Percentiles rank a stretch among this genome's conserved stretches.
Conservation (phyloP, 306 rosid species). For the Bauhinia variegata region DNA sequence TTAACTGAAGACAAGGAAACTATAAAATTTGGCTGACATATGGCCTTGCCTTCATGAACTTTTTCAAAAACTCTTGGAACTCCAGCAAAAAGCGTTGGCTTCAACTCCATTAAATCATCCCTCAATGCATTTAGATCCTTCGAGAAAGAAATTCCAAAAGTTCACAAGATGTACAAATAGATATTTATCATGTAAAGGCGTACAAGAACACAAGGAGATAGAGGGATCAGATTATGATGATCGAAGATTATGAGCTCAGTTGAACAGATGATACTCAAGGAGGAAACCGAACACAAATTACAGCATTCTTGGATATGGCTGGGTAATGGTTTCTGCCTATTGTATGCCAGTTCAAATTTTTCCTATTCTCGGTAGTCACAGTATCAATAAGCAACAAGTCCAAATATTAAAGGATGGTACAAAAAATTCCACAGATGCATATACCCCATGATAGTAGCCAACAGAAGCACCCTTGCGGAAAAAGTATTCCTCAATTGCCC, state of each 20-base stretch:
- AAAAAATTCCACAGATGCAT: constrained; percentile 21
- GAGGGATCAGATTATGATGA: no score
- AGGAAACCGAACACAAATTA: no score
- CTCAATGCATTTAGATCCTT: constrained; percentile 75
- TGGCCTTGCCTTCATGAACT: constrained; percentile 67
- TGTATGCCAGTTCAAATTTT: no score
- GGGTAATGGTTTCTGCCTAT: no score
- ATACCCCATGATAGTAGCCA: constrained; percentile 93
- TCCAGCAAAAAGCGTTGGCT: constrained; percentile 80
- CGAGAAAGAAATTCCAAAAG: constrained; percentile 31
- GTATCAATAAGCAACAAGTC: no score
- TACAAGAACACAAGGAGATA: no score
- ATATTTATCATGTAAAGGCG: no score
- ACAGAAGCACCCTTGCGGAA: constrained; percentile 80
- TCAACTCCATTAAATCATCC: constrained; percentile 75
- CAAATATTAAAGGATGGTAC: neutral
- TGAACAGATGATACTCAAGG: no score
- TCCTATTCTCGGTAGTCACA: no score
- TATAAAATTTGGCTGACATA: neutral
- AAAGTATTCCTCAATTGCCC: constrained; percentile 78
- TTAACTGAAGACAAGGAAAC: neutral
- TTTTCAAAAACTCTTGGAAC: constrained; percentile 86
- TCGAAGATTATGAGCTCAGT: no score
- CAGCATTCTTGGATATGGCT: no score
- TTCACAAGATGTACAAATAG: neutral